Evolutionary conservation across 2,329 filamentous ascomycete genomes (phyloP), one percentile per base, ranked within the genome.

Genomic region (Helicocarpus griseus): DNA sequence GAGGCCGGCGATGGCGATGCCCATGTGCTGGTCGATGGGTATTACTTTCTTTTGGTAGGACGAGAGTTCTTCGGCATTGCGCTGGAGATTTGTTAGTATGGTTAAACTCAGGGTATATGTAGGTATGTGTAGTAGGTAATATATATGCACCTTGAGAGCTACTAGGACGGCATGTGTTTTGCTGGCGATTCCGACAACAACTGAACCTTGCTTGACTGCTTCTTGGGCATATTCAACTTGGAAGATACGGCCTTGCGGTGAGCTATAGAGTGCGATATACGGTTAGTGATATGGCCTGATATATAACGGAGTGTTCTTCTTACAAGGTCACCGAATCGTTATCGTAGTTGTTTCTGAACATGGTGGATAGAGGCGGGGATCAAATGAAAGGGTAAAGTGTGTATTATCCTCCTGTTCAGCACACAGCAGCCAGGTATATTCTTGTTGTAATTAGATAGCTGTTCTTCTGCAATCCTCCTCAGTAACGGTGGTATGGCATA

Each of bases 301-400:
- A 22, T 21, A 5, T 24, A 6, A 26, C 22, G 48, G 48, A 52
- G 31, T 49, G 39, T 45, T 53, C 36, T 67, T 74, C 85, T 75
- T 80, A 95, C 89, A 97, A 98, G 75, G 93, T 98, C 75, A 97
- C 90, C 58, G 91, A 95, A 75, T 98, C 93, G 83, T 98, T 98
- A 78, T 98, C 93, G 80, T 98, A 98, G 76, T 97, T 97, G 80
- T 98, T 98, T 75, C 93, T 83, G 77, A 98, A 98, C 93, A 98
- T 97, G 66, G 66, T 83, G 79, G 59, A 57, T 54, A 57, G 52
- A 53, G 52, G 46, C 55, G 39, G 50, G 48, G 55, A 50, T 57
- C 51, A 41, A 13, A 24, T 17, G 19, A 22, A 26, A 14, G 29
- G 43, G 44, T 47, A 47, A 33, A 28, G n/a, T n/a, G n/a, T n/a